Evolutionary conservation across 1,139 yeast species (phyloP).

Genomic region (Eremothecium gossypii): DNA sequence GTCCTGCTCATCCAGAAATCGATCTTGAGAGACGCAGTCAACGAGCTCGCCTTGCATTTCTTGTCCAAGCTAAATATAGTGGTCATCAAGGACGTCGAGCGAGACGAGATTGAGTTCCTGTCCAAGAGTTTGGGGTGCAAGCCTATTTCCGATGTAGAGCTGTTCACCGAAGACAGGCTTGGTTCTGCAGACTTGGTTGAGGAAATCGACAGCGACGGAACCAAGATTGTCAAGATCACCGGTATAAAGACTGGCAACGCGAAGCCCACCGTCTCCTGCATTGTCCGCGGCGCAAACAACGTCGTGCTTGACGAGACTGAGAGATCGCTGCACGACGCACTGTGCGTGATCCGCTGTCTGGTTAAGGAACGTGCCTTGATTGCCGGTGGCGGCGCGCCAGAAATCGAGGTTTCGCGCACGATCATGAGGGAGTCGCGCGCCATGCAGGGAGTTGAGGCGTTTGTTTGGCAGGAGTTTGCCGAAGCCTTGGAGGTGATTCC

Average conservation of each 20-base stretch:
- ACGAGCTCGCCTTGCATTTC: constrained; percentile 91
- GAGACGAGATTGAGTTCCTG: constrained; percentile 93
- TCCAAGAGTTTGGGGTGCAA: constrained; percentile 88
- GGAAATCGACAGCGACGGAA: constrained; percentile 86
- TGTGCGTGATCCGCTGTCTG: constrained; percentile 91
- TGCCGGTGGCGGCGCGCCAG: constrained; percentile 99
- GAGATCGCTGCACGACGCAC: constrained; percentile 92
- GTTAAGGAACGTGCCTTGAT: constrained; percentile 90
- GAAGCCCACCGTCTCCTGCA: constrained; percentile 77
- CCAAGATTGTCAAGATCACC: constrained; percentile 84
- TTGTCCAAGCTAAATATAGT: constrained; percentile 82
- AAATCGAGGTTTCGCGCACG: constrained; percentile 81
- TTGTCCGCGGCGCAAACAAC: constrained; percentile 90
- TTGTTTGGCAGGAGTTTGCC: constrained; percentile 93
- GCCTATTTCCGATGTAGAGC: constrained; percentile 92
- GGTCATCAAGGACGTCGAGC: constrained; percentile 92
- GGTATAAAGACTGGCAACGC: constrained; percentile 53
- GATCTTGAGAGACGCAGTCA: constrained; percentile 92
- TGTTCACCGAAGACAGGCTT: constrained; percentile 84
- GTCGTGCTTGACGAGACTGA: constrained; percentile 92
- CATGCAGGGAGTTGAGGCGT: constrained; percentile 84
- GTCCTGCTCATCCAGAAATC: constrained; percentile 90
- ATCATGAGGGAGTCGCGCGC: constrained; percentile 69
- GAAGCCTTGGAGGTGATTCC: constrained; percentile 94
- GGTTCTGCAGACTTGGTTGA: constrained; percentile 90